phyloP scores from a whole-genome alignment of 441 rosid genomes.

The Hura crepitans region DNA sequence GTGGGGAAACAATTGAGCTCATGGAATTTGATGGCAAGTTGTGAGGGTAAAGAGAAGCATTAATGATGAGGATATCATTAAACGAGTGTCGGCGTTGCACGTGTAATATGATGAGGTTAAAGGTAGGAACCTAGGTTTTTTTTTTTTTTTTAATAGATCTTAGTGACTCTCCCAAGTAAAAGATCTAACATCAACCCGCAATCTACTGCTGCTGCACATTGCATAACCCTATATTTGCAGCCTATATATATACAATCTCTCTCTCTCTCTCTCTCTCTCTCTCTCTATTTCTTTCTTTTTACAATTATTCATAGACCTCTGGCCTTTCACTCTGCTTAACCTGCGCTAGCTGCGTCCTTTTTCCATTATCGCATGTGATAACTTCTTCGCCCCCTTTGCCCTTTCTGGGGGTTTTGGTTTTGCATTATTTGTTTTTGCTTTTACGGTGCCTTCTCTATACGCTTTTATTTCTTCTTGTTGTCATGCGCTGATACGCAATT shows the following conservation, averaged over 20 bases:
- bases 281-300: too few relatives aligned
- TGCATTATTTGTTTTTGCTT: too few relatives aligned
- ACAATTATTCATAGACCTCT: neutral
- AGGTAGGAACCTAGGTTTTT: neutral
- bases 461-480: neutral
- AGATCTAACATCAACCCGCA: slow-evolving; percentile 19
- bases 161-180: slow-evolving; percentile 35
- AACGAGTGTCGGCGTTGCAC: slow-evolving; percentile 45
- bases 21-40: too few relatives aligned
- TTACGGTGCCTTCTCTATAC: neutral
- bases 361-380: neutral
- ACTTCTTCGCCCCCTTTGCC: neutral
- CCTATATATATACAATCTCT: neutral
- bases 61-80: neutral
- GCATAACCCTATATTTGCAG: neutral
- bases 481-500: too few relatives aligned
- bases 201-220: slow-evolving; percentile 5
- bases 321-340: neutral
- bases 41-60: slow-evolving; percentile 3
- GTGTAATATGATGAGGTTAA: slow-evolving; percentile 26
- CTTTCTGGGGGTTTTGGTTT: too few relatives aligned
- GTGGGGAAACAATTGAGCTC: too few relatives aligned
- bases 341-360: neutral
- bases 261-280: too few relatives aligned
- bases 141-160: too few relatives aligned